Conservation (phyloP, 1,284 basidiomycete species). For the Ceratobasidium sp. region DNA sequence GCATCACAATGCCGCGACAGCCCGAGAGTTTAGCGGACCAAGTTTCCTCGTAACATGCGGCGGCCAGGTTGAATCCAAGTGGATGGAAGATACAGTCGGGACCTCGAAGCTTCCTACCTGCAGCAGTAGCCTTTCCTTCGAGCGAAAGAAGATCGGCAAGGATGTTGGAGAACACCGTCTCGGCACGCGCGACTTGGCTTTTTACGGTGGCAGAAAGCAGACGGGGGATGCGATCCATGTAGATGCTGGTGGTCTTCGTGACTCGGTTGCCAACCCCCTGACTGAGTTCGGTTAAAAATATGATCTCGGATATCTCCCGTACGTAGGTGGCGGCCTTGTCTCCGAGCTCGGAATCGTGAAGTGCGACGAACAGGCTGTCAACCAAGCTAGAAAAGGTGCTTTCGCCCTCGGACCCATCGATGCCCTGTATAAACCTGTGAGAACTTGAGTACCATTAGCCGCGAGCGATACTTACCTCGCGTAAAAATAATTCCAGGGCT, state of each 20-base stretch:
- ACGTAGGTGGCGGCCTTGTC: slow-evolving; percentile 73
- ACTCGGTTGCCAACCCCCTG: slow-evolving; percentile 39
- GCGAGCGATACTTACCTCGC: slow-evolving; percentile 65
- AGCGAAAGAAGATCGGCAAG: slow-evolving; percentile 41
- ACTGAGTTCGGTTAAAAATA: slow-evolving; percentile 61
- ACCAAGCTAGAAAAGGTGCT: slow-evolving; percentile 73
- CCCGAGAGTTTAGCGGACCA: slow-evolving; percentile 90
- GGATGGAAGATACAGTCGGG: slow-evolving; percentile 77
- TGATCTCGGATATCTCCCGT: slow-evolving; percentile 67
- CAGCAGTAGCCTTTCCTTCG: slow-evolving; percentile 35
- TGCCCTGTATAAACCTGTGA: slow-evolving; percentile 59
- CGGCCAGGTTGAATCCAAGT: slow-evolving; percentile 47
- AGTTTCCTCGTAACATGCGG: slow-evolving; percentile 86
- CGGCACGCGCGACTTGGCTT: slow-evolving; percentile 56
- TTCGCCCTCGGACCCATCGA: slow-evolving; percentile 76
- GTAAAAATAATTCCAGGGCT: slow-evolving; percentile 73
- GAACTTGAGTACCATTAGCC: not conserved
- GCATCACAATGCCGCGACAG: slow-evolving; percentile 79
- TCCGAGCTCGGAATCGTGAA: slow-evolving; percentile 72
- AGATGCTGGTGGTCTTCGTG: slow-evolving; percentile 54
- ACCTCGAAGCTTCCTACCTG: slow-evolving; percentile 61
- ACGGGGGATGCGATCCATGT: slow-evolving; percentile 77
- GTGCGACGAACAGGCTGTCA: slow-evolving; percentile 81
- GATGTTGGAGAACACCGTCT: slow-evolving; percentile 37
- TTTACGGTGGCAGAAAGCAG: slow-evolving; percentile 70